Conservation (phyloP, 768 basidiomycete species). For the Suillus subluteus region DNA sequence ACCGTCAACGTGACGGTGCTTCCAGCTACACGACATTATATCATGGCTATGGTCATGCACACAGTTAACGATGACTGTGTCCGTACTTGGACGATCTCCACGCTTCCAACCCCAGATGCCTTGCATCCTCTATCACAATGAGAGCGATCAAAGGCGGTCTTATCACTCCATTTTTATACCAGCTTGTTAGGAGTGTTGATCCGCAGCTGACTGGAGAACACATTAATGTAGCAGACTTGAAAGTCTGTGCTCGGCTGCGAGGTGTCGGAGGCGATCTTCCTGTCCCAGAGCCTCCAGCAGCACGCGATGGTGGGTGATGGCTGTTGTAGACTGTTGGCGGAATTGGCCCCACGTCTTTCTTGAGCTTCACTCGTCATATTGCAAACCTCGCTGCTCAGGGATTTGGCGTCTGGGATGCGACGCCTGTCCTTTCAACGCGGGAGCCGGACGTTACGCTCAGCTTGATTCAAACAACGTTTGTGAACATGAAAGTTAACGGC, state of each 20-base stretch:
- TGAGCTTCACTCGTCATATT: constrained; percentile 48
- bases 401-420: constrained; percentile 43
- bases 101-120: constrained; percentile 22
- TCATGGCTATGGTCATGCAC: neutral
- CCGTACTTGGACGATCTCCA: constrained; percentile 66
- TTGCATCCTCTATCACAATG: constrained; percentile 51
- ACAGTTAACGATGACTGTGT: constrained; percentile 63
- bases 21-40: neutral
- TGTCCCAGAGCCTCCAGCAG: constrained; percentile 22
- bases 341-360: constrained; percentile 65
- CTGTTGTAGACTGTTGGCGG: constrained; percentile 66
- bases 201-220: constrained; percentile 6
- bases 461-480: constrained; percentile 41
- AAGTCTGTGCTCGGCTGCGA: constrained; percentile 47
- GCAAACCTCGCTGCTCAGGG: constrained; percentile 18
- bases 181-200: constrained; percentile 34
- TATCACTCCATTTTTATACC: constrained; percentile 57
- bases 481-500: neutral
- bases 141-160: constrained; percentile 54
- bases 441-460: constrained; percentile 56
- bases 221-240: constrained; percentile 33
- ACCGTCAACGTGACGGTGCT: too few relatives aligned
- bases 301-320: constrained; percentile 28
- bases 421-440: constrained; percentile 51
- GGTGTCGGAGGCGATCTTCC: constrained; percentile 57